These are phyloP conservation scores for Hordeum marinum DNA, from an alignment of 176 grass and related monocot species.

Conservation along the genomic window DNA sequence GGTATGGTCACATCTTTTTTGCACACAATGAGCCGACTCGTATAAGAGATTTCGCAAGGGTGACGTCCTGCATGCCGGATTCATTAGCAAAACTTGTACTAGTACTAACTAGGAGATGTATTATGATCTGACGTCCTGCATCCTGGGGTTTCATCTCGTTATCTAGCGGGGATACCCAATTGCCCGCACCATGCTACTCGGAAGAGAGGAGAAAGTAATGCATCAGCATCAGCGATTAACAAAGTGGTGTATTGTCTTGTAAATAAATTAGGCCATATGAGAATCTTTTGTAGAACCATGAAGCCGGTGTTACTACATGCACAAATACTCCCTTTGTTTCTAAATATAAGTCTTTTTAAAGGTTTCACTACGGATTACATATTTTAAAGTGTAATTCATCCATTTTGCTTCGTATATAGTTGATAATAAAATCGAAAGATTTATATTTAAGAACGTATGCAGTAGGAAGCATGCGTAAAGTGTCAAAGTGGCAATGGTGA, in stretches of 20 bases:
- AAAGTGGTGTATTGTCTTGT: background rate
- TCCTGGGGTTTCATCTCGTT: constrained; percentile 22
- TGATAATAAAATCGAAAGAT: no score
- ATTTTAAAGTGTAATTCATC: no score
- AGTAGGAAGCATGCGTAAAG: no score
- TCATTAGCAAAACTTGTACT: background rate
- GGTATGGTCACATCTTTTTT: constrained; percentile 19
- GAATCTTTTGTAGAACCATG: background rate
- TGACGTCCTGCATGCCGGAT: constrained; percentile 34
- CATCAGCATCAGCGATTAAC: background rate
- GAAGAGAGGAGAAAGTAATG: background rate
- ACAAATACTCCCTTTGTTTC: no score
- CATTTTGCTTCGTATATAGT: no score
- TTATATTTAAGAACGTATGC: no score
- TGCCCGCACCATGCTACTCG: background rate
- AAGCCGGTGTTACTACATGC: background rate
- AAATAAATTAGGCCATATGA: background rate
- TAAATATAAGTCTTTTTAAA: no score
- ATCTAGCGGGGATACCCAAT: background rate
- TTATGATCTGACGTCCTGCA: background rate
- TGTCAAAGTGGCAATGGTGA: no score
- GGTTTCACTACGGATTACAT: no score
- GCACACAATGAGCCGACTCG: constrained; percentile 35
- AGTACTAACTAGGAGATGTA: background rate
- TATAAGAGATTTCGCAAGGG: constrained; percentile 35